Evolutionary conservation across 129 eudicot genomes (phyloP), one percentile per base, ranked within the genome.

Genomic region (Flaveria bidentis): DNA sequence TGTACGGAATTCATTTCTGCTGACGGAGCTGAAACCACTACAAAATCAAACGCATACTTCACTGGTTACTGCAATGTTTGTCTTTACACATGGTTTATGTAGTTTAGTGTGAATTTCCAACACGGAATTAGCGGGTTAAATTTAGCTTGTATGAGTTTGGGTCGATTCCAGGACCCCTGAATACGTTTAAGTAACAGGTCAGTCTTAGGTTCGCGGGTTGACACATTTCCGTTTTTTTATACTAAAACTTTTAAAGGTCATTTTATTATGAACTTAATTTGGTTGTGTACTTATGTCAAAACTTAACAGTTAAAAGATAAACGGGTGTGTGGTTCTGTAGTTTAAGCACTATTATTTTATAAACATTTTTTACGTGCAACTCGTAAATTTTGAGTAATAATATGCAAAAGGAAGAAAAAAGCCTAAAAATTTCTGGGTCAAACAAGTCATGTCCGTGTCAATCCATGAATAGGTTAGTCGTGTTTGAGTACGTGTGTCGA

Each of bases 21-120:
- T 56, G 98, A 88, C 5, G 91, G 80, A 17, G 74, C 67, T 30
- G 88, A 78, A 47, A 87, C 88, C 83, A 79, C 94, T 91, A 81
- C 85, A 87, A 78, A 75, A 61, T 69, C 17, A 78, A 76, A 15
- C 57, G 69, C 17, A 49, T 28, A 63, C 41, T 28, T 76, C 65
- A 76, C 15, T 47, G 3, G 5, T 23, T 44, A 72, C 47, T 71
- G 28, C 28, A 55, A 39, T 13, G 63, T 36, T 52, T 36, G 33
- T 16, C 46, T 26, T 14, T 4, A 13, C 6, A 26, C 41, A 36
- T 36, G 41, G 41, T 36, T 5, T 36, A 30, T 36, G 41, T 36
- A 36, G 41, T 36, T 36, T 5, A 36, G 41, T 36, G 41, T 36
- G 8, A 36, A 36, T 36, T 36, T 5, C 7, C 6, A 5, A 36